Conservation (phyloP, 2,329 filamentous ascomycete species). For the Xylaria multiplex region DNA sequence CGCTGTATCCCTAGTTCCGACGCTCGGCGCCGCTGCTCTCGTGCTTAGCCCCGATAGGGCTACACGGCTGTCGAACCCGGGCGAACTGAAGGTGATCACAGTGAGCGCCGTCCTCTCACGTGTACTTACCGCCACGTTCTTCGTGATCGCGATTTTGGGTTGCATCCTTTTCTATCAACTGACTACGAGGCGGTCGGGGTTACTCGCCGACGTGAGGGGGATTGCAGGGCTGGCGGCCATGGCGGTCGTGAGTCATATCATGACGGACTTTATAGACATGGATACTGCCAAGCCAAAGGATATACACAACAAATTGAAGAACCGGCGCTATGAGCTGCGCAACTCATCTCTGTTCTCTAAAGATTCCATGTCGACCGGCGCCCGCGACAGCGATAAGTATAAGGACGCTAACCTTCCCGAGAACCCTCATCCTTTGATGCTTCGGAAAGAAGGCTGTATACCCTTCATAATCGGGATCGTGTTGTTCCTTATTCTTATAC, state of each 20-base stretch:
- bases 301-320: conserved; percentile 74
- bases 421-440: conserved; percentile 76
- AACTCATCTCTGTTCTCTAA: conserved; percentile 77
- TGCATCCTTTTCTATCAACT: conserved; percentile 69
- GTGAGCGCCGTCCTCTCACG: conserved; percentile 70
- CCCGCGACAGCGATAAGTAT: conserved; percentile 58
- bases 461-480: conserved; percentile 69
- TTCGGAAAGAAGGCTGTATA: conserved; percentile 68
- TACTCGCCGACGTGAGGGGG: conserved; percentile 74
- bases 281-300: conserved; percentile 73
- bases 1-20: conserved; percentile 75
- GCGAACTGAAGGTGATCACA: conserved; percentile 62
- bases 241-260: conserved; percentile 77
- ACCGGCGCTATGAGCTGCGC: conserved; percentile 73
- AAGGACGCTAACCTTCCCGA: conserved; percentile 61
- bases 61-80: conserved; percentile 55
- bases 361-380: conserved; percentile 57
- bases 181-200: conserved; percentile 70
- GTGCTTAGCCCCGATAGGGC: conserved; percentile 64
- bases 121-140: conserved; percentile 65
- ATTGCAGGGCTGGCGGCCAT: conserved; percentile 80
- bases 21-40: conserved; percentile 71
- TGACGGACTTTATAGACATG: conserved; percentile 78
- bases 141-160: conserved; percentile 67
- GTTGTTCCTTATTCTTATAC: conserved; percentile 67